Base-by-base conservation (phyloP, 139 green algal species). In the Haematococcus lacustris region DNA sequence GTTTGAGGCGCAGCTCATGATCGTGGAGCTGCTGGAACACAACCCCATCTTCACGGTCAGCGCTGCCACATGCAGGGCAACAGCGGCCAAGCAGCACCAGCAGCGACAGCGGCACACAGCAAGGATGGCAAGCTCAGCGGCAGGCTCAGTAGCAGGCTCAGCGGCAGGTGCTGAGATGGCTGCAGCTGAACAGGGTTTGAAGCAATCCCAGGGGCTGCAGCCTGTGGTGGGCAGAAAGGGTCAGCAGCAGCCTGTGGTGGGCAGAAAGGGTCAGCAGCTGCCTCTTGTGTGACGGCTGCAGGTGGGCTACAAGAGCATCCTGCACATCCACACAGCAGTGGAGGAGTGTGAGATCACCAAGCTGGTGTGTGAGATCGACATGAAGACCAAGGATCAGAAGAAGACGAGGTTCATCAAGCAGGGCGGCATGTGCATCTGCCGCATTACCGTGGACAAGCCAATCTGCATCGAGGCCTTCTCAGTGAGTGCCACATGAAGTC, bases 321-420 rank as follows among this genome's bases (percentile, higher is more conserved):
- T 93, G 51, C 96, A 97, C 85, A 87, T 93, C 51, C 92, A 97
- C 82, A 87, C 82, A 41, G 76, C 91, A 3, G 86, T 93, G 34
- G 94, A 99, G 88, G 94, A 98, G 88, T 97, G 92, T 73, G 94
- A 98, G 87, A 87, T 98, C 57, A 91, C 86, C 21, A 88, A 89
- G 73, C 79, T 98, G 63, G 37, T 94, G 7, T 77, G 71, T 7
- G 78, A 88, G 76, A 82, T 98, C 0, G 90, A 98, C 82, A 78
- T 84, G 47, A 94, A 95, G 76, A 97, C 88, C 37, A 91, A 91
- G 75, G 85, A 91, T 71, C 83, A 91, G 75, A 92, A 92, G 65
- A 96, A 93, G 81, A 72, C 73, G 59, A 91, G 91, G 81, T 96
- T 90, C 70, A 86, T 88, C 39, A 96, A 78, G 81, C 38, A 38